These are phyloP conservation scores for Colletotrichum liriopes DNA, from an alignment of 2,329 filamentous ascomycete species.

Conservation along the genomic window DNA sequence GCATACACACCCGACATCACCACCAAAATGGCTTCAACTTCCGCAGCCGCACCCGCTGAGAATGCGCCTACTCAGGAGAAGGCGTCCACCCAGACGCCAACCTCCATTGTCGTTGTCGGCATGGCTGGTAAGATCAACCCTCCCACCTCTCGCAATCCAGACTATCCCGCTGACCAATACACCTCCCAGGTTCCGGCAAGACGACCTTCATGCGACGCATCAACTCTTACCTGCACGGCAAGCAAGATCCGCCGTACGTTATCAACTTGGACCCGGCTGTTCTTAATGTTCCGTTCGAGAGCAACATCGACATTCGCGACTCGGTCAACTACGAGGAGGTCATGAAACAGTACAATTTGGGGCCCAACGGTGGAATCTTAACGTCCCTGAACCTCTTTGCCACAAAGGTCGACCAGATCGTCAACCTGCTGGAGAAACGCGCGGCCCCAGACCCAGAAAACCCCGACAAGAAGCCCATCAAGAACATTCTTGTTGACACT, in stretches of 20 bases:
- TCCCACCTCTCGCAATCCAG: slow-evolving; percentile 8
- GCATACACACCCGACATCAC: slow-evolving; percentile 13
- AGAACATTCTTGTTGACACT: slow-evolving; percentile 93
- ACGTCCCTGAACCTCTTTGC: slow-evolving; percentile 97
- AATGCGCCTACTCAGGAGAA: slow-evolving; percentile 54
- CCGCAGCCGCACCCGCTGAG: slow-evolving; percentile 45
- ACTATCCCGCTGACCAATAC: slow-evolving; percentile 30
- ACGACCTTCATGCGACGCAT: slow-evolving; percentile 99
- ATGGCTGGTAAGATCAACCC: slow-evolving; percentile 80
- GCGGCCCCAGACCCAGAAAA: slow-evolving; percentile 75
- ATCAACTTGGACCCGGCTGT: slow-evolving; percentile 98
- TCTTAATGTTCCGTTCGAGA: slow-evolving; percentile 91
- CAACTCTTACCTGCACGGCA: slow-evolving; percentile 89
- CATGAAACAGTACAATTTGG: slow-evolving; percentile 99
- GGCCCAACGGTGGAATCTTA: slow-evolving; percentile 96
- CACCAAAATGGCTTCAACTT: slow-evolving; percentile 42
- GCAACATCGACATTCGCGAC: slow-evolving; percentile 99
- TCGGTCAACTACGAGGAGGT: slow-evolving; percentile 99
- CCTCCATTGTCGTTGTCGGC: slow-evolving; percentile 92
- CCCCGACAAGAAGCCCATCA: slow-evolving; percentile 75
- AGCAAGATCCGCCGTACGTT: slow-evolving; percentile 89
- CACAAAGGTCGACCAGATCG: slow-evolving; percentile 97
- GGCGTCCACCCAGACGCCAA: slow-evolving; percentile 66
- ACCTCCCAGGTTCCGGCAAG: slow-evolving; percentile 85
- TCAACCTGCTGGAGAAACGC: slow-evolving; percentile 91